Percentiles rank a stretch among this genome's conserved stretches.
Conservation (phyloP, 2,329 filamentous ascomycete genomes). For the Xylariaceae sp. region DNA sequence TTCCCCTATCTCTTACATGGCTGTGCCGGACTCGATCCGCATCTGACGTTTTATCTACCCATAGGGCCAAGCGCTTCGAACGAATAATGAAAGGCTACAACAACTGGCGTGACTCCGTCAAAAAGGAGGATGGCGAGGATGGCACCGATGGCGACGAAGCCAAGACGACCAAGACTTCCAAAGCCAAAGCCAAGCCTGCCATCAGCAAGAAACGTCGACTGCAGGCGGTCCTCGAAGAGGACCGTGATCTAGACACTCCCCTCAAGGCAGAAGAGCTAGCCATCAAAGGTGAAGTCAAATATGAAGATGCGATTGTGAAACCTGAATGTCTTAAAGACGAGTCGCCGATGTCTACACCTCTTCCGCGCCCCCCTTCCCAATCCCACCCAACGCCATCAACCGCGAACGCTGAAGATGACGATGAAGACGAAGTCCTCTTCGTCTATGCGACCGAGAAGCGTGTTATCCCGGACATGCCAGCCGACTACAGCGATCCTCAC, state of each 20-base stretch:
- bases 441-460: conserved; percentile 26
- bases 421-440: conserved; percentile 30
- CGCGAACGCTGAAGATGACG: conserved; percentile 15
- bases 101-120: conserved; percentile 18
- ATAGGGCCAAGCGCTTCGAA: conserved; percentile 62
- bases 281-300: conserved; percentile 33
- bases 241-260: conserved; percentile 32
- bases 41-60: not conserved
- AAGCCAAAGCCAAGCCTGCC: conserved; percentile 21
- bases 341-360: conserved; percentile 7
- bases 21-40: not conserved
- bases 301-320: conserved; percentile 32
- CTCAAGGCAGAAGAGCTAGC: conserved; percentile 19
- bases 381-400: conserved; percentile 11
- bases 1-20: not conserved
- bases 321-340: conserved; percentile 24
- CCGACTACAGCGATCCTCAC: conserved; percentile 9
- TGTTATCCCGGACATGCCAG: conserved; percentile 9
- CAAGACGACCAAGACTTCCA: too few relatives aligned
- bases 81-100: conserved; percentile 57
- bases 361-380: conserved; percentile 8
- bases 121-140: not conserved
- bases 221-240: conserved; percentile 34
- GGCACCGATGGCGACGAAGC: too few relatives aligned
- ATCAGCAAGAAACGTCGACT: conserved; percentile 32